Evolutionary conservation across 345 rosid species (phyloP), one percentile per base, ranked within the genome.

Genomic region (Eucalyptus caleyi): DNA sequence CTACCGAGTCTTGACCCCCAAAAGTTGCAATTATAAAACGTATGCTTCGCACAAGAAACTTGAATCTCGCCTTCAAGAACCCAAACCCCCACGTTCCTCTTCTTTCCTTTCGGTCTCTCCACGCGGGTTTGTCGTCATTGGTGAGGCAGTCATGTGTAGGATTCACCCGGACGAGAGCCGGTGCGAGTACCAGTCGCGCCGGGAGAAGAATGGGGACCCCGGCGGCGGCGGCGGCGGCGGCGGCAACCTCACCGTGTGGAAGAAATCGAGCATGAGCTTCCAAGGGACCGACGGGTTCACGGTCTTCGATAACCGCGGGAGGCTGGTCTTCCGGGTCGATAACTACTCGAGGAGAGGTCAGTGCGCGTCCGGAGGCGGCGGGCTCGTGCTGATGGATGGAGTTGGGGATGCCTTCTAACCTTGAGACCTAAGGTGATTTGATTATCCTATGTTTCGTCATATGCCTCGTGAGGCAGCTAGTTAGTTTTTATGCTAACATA

Each of bases 241-340:
- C 3, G 47, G 24, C 59, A 62, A 13, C 88, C 91, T 93, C 14
- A 93, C 95, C 1, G 94, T 94, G 47, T 93, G 95, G 95, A 93
- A 94, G 93, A 92, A 92, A 88, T 92, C 95, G 19, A 94, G 95
- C 93, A 92, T 92, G 95, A 92, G 92, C 87, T 94, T 94, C 90
- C 96, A 93, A 47, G 96, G 95, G 13, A 94, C 96, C 0, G 95
- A 94, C 27, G 96, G 96, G n/a, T 94, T 94, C 91, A 94, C 95
- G 2, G 95, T 94, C 1, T 93, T 92, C 86, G 96, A 94, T 88
- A 53, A 88, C 5, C 88, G 72, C 2, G 96, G 96, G 26, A 88
- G 42, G 77, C 67, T 94, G 83, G 94, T 91, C 16, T 94, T 93
- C 87, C 89, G 96, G 50, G 95, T 94, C 9, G 96, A 94, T 62